Evolutionary conservation across 2,329 filamentous ascomycete species (phyloP).

Genomic region (Fusarium secorum): DNA sequence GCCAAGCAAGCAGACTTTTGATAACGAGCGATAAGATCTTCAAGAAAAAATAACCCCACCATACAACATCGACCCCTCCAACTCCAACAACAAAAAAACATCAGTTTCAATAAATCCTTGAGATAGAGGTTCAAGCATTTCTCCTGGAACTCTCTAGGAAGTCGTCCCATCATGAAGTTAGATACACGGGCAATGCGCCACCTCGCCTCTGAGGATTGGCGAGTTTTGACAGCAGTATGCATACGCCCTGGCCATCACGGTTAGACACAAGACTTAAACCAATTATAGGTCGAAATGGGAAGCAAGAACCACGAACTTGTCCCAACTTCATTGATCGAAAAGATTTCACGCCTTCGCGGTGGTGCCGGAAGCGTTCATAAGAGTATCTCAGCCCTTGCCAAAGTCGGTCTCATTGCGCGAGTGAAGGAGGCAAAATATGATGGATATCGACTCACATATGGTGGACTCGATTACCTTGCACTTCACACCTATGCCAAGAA

Average conservation of each 20-base stretch:
- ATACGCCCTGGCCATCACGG: slow-evolving; percentile 36
- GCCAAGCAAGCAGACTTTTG: background rate
- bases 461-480: slow-evolving; percentile 96
- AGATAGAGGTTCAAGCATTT: background rate
- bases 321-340: slow-evolving; percentile 86
- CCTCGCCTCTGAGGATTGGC: slow-evolving; percentile 91
- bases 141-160: background rate
- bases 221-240: slow-evolving; percentile 87
- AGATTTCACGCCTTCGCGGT: slow-evolving; percentile 81
- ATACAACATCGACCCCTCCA: slow-evolving; percentile 38
- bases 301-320: slow-evolving; percentile 98
- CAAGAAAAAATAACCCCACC: slow-evolving; percentile 44
- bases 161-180: slow-evolving; percentile 78
- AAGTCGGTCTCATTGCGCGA: slow-evolving; percentile 87
- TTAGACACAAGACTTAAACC: slow-evolving; percentile 46
- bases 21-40: slow-evolving; percentile 44
- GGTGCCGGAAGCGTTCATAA: slow-evolving; percentile 81
- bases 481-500: slow-evolving; percentile 86
- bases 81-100: slow-evolving; percentile 2
- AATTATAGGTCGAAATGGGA: slow-evolving; percentile 81
- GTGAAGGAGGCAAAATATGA: slow-evolving; percentile 98
- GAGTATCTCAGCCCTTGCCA: slow-evolving; percentile 89
- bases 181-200: slow-evolving; percentile 94
- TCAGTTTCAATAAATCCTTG: background rate
- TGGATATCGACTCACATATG: slow-evolving; percentile 95